These are phyloP conservation scores for Paramecium octaurelia DNA, from an alignment of 73 alveolate species.

Conservation along the genomic window DNA sequence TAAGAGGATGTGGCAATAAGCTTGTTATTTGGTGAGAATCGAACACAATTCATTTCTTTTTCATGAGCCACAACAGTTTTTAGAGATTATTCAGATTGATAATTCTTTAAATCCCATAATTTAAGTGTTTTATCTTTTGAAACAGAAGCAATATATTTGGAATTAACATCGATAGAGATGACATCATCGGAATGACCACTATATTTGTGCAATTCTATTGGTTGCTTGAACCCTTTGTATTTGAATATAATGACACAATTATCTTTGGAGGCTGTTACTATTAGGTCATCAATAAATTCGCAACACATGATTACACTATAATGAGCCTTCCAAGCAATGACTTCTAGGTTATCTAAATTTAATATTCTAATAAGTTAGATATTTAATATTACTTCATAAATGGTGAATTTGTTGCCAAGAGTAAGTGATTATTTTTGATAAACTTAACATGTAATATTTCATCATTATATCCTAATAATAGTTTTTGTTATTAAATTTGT, in stretches of 20 bases:
- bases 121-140: constrained; percentile 89
- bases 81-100: constrained; percentile 62
- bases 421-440: constrained; percentile 33
- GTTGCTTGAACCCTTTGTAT: constrained; percentile 10
- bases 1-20: constrained; percentile 90
- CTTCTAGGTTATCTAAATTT: constrained; percentile 30
- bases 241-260: constrained; percentile 28
- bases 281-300: constrained; percentile 7
- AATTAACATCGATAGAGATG: constrained; percentile 75
- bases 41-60: constrained; percentile 90
- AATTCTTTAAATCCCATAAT: constrained; percentile 81
- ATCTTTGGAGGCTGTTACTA: constrained; percentile 32
- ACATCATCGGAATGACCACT: constrained; percentile 94
- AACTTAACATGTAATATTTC: constrained; percentile 61
- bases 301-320: neutral
- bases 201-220: neutral
- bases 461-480: constrained; percentile 61
- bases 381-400: constrained; percentile 26
- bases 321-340: neutral
- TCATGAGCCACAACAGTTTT: constrained; percentile 88
- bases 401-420: constrained; percentile 54
- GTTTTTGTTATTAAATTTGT: constrained; percentile 18
- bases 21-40: constrained; percentile 92
- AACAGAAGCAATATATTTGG: constrained; percentile 81
- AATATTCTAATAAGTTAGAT: neutral